These are phyloP conservation scores for Rhizophagus prolifer DNA, from an alignment of 192 early-diverging fungal species.

Conservation along the genomic window DNA sequence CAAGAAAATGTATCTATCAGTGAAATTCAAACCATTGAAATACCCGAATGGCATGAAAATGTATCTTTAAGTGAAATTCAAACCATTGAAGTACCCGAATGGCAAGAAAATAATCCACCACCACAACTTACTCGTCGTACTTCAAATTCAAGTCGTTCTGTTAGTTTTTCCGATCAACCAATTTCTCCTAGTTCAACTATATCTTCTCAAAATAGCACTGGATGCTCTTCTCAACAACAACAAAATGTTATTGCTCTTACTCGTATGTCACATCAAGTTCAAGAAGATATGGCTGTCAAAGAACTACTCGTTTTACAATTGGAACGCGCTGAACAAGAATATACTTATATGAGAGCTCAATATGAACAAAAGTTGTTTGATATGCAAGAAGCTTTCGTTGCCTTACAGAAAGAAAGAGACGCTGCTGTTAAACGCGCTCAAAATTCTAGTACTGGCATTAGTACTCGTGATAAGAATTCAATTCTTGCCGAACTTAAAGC, in stretches of 20 bases:
- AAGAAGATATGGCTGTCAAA: slow-evolving; percentile 58
- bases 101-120: slow-evolving; percentile 26
- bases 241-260: slow-evolving; percentile 27
- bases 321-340: slow-evolving; percentile 53
- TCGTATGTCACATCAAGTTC: slow-evolving; percentile 57
- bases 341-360: no score
- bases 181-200: slow-evolving; percentile 3
- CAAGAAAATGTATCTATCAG: no score
- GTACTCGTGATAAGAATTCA: slow-evolving; percentile 44
- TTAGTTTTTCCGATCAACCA: slow-evolving; percentile 25
- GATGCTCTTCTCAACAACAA: slow-evolving; percentile 35
- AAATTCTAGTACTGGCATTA: slow-evolving; percentile 28
- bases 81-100: slow-evolving; percentile 28
- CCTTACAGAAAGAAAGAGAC: slow-evolving; percentile 48
- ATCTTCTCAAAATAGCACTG: slow-evolving; percentile 23
- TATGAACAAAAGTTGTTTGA: slow-evolving; percentile 67
- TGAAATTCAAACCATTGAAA: no score
- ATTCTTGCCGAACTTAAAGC: slow-evolving; percentile 39
- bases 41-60: no score
- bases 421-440: slow-evolving; percentile 55
- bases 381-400: slow-evolving; percentile 58
- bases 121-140: slow-evolving; percentile 17
- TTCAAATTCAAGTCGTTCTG: slow-evolving; percentile 28
- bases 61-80: slow-evolving; percentile 32
- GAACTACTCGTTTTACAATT: slow-evolving; percentile 59